Percentiles rank a stretch among this genome's conserved stretches.
These are phyloP conservation scores for Hypoxylon sp. DNA, from an alignment of 2,329 filamentous ascomycete species.

Conservation along the genomic window DNA sequence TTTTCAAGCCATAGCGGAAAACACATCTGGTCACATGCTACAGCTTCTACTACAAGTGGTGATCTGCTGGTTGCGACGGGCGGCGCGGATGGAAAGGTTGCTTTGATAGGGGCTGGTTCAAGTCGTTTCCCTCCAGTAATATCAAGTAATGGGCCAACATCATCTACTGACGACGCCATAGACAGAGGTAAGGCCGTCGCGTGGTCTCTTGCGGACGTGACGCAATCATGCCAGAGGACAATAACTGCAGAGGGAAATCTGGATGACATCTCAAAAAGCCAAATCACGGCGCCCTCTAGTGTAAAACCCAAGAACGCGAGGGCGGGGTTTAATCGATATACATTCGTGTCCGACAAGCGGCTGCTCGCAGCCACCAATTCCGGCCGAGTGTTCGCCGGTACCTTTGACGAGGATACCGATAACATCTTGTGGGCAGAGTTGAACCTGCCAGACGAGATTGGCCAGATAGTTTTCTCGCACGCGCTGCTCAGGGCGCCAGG, in stretches of 20 bases:
- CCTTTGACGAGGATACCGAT: constrained; percentile 45
- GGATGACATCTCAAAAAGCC: constrained; percentile 6
- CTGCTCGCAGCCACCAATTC: constrained; percentile 70
- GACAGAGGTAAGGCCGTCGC: constrained; percentile 31
- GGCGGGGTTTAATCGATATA: constrained; percentile 70
- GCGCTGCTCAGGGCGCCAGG: constrained; percentile 59
- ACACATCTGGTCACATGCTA: constrained; percentile 84
- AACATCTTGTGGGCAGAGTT: constrained; percentile 59
- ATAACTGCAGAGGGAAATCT: constrained; percentile 41
- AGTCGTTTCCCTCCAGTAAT: not conserved
- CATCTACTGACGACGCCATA: not conserved
- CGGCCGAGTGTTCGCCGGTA: constrained; percentile 67
- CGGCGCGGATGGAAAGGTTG: constrained; percentile 82
- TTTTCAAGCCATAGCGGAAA: constrained; percentile 82
- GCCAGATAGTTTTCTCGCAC: constrained; percentile 58
- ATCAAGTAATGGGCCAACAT: not conserved
- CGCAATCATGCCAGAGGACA: constrained; percentile 32
- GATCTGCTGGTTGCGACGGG: constrained; percentile 73
- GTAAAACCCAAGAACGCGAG: constrained; percentile 52
- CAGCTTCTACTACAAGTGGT: constrained; percentile 47
- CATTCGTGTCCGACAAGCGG: constrained; percentile 65
- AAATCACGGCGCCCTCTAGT: constrained; percentile 19
- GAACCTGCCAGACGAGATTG: constrained; percentile 49
- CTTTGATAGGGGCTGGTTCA: constrained; percentile 54
- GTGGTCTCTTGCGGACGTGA: constrained; percentile 40